A percentile compares a stretch with the other conserved stretches of the same genome.
These are phyloP conservation scores for Botrytis squamosa DNA, from an alignment of 2,329 filamentous ascomycete species.

Conservation along the genomic window DNA sequence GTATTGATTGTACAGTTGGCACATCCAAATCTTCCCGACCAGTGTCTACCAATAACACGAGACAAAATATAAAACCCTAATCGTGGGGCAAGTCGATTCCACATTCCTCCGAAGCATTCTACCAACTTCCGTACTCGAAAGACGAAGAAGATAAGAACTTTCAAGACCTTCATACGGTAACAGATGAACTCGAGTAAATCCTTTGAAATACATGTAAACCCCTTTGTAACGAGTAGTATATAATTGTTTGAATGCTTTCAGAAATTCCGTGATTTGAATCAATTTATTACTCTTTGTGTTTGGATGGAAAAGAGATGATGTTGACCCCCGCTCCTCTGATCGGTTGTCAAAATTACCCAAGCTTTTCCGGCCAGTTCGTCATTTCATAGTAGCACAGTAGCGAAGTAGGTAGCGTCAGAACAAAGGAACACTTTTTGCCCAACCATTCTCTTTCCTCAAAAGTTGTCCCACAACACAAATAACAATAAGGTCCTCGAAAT, in stretches of 20 bases:
- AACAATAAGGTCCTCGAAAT: slow-evolving; percentile 17
- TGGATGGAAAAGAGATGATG: neutral
- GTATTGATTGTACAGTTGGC: slow-evolving; percentile 16
- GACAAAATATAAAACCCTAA: slow-evolving; percentile 8
- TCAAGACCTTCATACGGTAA: neutral
- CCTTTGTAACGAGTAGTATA: neutral
- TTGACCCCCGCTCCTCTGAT: slow-evolving; percentile 9
- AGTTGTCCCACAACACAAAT: slow-evolving; percentile 13
- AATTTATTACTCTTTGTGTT: slow-evolving; percentile 6
- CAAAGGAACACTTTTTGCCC: slow-evolving; percentile 21
- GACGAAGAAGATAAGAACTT: slow-evolving; percentile 9
- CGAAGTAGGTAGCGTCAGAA: slow-evolving; percentile 16
- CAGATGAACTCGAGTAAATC: neutral
- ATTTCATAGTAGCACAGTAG: slow-evolving; percentile 5
- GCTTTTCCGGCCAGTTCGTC: slow-evolving; percentile 16
- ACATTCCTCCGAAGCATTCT: slow-evolving; percentile 6
- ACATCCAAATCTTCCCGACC: slow-evolving; percentile 2
- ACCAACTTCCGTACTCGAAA: slow-evolving; percentile 3
- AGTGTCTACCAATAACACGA: slow-evolving; percentile 6
- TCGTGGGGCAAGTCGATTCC: neutral
- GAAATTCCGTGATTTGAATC: neutral
- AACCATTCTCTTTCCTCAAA: slow-evolving; percentile 13
- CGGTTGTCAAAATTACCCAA: slow-evolving; percentile 12
- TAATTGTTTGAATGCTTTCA: neutral
- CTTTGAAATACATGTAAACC: neutral